Percentiles rank a stretch among this genome's conserved stretches.
phyloP scores from a whole-genome alignment of 257 asterid genomes.

The Solanum habrochaites region DNA sequence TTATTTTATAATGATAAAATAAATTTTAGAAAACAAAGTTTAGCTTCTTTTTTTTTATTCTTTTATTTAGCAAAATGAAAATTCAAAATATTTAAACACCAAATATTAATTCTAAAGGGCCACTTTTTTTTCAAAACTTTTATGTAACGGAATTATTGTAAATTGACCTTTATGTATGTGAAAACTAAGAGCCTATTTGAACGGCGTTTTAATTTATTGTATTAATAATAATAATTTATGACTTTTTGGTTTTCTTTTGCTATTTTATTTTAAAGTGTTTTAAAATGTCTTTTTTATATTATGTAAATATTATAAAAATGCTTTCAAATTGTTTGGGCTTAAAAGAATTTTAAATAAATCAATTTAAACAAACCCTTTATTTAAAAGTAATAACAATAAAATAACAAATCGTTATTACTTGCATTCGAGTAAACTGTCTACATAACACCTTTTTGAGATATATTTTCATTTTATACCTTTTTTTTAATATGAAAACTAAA shows the following conservation, averaged over 20 bases:
- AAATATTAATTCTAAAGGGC: background rate
- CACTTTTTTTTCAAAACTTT: background rate
- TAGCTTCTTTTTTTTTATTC: fast-evolving
- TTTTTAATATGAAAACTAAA: background rate
- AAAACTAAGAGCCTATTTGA: background rate
- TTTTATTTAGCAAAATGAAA: background rate
- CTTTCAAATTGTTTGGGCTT: background rate
- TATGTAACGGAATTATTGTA: background rate
- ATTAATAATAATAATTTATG: no score
- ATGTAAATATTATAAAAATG: background rate
- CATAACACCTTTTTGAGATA: no score
- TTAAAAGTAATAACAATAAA: no score
- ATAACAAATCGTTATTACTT: no score
- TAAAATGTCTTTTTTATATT: no score
- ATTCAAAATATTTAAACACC: background rate
- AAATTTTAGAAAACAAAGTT: background rate
- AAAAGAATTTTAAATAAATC: background rate
- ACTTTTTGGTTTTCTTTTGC: background rate
- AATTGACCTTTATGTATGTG: background rate
- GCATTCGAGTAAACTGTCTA: background rate
- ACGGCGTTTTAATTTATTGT: background rate
- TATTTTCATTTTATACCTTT: background rate
- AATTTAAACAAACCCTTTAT: background rate
- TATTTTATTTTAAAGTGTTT: background rate
- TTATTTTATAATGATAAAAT: no score